These are phyloP conservation scores for Nyssa sinensis DNA, from an alignment of 148 eudicot genomes.

Conservation along the genomic window DNA sequence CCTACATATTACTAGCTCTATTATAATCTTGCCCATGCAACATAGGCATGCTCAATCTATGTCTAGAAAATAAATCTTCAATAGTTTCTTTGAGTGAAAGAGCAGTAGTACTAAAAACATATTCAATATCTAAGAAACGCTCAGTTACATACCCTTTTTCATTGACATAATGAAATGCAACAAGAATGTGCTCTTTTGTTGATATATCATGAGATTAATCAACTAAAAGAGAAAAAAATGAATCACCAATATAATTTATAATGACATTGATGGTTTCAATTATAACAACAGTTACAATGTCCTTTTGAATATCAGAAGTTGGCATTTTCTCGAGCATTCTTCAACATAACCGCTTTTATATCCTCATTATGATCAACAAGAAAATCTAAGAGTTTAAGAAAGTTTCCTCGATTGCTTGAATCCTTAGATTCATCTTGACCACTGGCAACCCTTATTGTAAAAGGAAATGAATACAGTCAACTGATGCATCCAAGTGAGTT, in stretches of 20 bases:
- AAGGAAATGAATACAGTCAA: slow-evolving; percentile 11
- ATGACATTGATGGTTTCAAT: slow-evolving; percentile 12
- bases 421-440: background rate
- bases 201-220: slow-evolving; percentile 13
- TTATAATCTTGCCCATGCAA: background rate
- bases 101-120: too few species aligned
- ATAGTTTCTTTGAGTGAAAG: background rate
- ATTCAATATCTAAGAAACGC: too few species aligned
- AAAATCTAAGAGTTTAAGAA: too few species aligned
- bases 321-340: slow-evolving; percentile 3
- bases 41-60: background rate
- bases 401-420: slow-evolving; percentile 13
- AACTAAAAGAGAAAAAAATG: too few species aligned
- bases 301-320: background rate
- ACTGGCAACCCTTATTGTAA: background rate
- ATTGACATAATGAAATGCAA: background rate
- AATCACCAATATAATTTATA: slow-evolving; percentile 10
- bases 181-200: slow-evolving; percentile 12
- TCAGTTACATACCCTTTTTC: too few species aligned
- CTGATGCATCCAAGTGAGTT: background rate
- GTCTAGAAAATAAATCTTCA: background rate
- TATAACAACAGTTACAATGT: background rate
- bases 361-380: slow-evolving; percentile 11
- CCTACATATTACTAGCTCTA: background rate
- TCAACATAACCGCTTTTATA: background rate